Base-by-base conservation (phyloP, 1,139 yeast species). In the Sporopachydermia cereana region DNA sequence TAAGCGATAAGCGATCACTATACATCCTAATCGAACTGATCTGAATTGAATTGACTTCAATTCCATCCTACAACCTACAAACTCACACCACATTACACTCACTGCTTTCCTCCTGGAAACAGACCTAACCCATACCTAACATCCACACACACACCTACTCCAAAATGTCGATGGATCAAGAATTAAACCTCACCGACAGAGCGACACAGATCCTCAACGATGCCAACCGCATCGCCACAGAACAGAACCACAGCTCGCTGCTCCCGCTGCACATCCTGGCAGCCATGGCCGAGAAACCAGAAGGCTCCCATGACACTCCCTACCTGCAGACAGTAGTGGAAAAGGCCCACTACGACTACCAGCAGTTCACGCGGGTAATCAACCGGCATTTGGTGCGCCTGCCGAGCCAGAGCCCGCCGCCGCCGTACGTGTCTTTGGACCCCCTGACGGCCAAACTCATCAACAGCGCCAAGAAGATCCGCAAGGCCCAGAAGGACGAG, bases 391-490 rank as follows among this genome's bases (percentile, higher is more conserved):
- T 91, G 56, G 95, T 89, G 4, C 72, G 94, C 50, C 69, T 85
- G 44, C 96, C 98, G 16, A 76, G 86, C 31, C 96, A 89, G 61
- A 70, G 69, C 30, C 98, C 98, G 2, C 81, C 97, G 12, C 95
- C 95, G 3, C 72, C 77, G 14, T 84, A 82, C 50, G 68, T 84
- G 4, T 69, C 81, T 43, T 81, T 89, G 46, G 72, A 84, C 47
- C 76, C 81, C 48, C 76, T 82, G 21, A 64, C 83, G n/a, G 82
- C 82, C 14, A 82, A 80, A 60, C 74, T 85, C 24, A 64, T 86
- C 46, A 72, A 75, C 51, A 74, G 74, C 42, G 89, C 95, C 16
- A 72, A 72, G 42, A 83, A 85, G 58, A 77, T 86, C 53, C 83
- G 84, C 63, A 71, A 78, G 45, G 84, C 83, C 56, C 99, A 91